phyloP scores from a whole-genome alignment of 1,139 yeast genomes.

The Pneumocystis oryctolagi region DNA sequence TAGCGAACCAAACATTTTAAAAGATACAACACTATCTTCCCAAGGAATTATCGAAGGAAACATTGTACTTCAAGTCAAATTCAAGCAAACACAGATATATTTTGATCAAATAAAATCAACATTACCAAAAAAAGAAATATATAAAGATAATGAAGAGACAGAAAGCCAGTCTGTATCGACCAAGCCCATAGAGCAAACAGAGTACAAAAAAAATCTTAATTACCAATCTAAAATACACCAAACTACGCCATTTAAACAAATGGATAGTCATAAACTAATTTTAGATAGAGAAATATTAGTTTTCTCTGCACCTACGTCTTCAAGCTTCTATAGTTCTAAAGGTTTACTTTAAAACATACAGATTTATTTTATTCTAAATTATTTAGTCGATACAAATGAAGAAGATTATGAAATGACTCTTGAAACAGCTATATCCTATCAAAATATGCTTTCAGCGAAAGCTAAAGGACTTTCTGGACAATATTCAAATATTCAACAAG shows the following conservation, averaged over 20 bases:
- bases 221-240: background rate
- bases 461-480: background rate
- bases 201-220: background rate
- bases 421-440: constrained; percentile 9
- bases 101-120: background rate
- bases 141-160: background rate
- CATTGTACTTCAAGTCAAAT: constrained; percentile 4
- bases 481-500: background rate
- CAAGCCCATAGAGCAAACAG: background rate
- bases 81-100: constrained; percentile 4
- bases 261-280: background rate
- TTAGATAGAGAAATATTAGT: background rate
- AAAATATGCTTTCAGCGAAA: constrained; percentile 7
- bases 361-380: background rate
- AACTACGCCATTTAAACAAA: background rate
- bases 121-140: background rate
- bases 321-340: background rate
- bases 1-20: background rate
- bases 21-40: background rate
- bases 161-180: background rate
- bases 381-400: constrained; percentile 6
- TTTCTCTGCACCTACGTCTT: background rate
- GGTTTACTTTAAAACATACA: background rate
- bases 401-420: constrained; percentile 8
- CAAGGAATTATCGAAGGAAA: constrained; percentile 6